These are phyloP conservation scores for Adansonia digitata DNA, from an alignment of 345 rosid species.

Conservation along the genomic window DNA sequence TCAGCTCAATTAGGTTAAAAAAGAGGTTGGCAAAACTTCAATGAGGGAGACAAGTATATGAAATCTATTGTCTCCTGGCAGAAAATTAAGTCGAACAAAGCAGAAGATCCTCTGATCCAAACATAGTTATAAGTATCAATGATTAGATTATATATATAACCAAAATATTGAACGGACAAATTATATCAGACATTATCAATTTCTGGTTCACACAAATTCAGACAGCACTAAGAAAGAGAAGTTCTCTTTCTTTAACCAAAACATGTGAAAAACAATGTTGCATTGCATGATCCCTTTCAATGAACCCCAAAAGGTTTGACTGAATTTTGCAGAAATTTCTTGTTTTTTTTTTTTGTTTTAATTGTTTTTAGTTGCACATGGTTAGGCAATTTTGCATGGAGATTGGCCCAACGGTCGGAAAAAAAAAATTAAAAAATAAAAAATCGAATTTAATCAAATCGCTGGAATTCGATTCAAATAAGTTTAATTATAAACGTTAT, in stretches of 20 bases:
- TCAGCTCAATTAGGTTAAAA: too few relatives aligned
- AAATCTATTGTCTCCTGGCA: background rate
- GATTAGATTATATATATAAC: background rate
- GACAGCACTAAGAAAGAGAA: background rate
- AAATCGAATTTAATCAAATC: too few relatives aligned
- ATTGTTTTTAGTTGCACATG: too few relatives aligned
- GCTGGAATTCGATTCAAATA: too few relatives aligned
- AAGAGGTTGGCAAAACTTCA: too few relatives aligned
- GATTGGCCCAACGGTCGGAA: background rate
- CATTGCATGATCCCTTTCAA: background rate
- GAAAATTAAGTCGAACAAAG: background rate
- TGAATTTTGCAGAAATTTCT: background rate
- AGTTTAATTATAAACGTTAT: too few relatives aligned
- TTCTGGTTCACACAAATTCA: background rate
- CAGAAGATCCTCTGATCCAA: background rate
- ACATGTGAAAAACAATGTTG: background rate
- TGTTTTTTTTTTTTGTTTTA: background rate
- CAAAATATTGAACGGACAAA: slow-evolving; percentile 3
- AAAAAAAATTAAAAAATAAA: too few relatives aligned
- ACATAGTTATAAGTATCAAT: background rate
- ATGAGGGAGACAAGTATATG: background rate
- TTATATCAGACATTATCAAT: too few relatives aligned
- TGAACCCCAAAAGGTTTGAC: background rate
- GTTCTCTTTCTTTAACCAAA: background rate
- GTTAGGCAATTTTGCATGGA: background rate